Evolutionary conservation across 2,329 filamentous ascomycete species (phyloP).

Genomic region (Alternaria panax): DNA sequence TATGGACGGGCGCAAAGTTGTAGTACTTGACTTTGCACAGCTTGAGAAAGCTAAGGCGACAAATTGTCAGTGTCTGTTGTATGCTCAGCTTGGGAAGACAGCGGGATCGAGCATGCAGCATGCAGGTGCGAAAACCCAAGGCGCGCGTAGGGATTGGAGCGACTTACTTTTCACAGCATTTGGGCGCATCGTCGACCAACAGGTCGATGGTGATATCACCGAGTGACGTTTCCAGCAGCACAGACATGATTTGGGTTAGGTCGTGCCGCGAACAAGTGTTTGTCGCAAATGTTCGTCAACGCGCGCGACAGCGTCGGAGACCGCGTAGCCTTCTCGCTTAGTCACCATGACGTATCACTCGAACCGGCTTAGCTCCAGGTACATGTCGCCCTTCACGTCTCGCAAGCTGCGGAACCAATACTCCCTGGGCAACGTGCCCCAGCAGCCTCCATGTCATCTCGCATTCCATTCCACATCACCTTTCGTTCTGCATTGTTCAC

Average conservation of each 20-base stretch:
- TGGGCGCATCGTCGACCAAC: constrained; percentile 85
- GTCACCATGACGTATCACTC: constrained; percentile 27
- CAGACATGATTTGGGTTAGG: constrained; percentile 71
- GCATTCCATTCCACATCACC: neutral
- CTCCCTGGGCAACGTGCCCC: constrained; percentile 13
- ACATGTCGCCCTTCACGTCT: constrained; percentile 12
- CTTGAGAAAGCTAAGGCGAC: constrained; percentile 80
- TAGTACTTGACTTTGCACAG: constrained; percentile 99
- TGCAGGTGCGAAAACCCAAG: constrained; percentile 29
- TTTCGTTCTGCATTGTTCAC: neutral
- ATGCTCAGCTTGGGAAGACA: constrained; percentile 60
- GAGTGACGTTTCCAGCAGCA: constrained; percentile 88
- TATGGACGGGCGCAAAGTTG: constrained; percentile 93
- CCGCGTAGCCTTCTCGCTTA: constrained; percentile 19
- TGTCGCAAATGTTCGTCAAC: constrained; percentile 29
- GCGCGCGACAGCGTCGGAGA: constrained; percentile 8
- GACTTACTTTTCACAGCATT: constrained; percentile 91
- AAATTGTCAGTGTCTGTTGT: constrained; percentile 59
- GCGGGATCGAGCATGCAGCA: constrained; percentile 30
- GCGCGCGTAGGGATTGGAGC: constrained; percentile 23
- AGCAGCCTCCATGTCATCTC: constrained; percentile 8
- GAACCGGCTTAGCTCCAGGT: constrained; percentile 12
- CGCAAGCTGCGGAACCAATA: constrained; percentile 14
- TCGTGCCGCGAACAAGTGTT: constrained; percentile 23
- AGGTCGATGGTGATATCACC: constrained; percentile 97